Evolutionary conservation across 2,329 filamentous ascomycete species (phyloP), one percentile per base, ranked within the genome.

Genomic region (Coniella lustricola): DNA sequence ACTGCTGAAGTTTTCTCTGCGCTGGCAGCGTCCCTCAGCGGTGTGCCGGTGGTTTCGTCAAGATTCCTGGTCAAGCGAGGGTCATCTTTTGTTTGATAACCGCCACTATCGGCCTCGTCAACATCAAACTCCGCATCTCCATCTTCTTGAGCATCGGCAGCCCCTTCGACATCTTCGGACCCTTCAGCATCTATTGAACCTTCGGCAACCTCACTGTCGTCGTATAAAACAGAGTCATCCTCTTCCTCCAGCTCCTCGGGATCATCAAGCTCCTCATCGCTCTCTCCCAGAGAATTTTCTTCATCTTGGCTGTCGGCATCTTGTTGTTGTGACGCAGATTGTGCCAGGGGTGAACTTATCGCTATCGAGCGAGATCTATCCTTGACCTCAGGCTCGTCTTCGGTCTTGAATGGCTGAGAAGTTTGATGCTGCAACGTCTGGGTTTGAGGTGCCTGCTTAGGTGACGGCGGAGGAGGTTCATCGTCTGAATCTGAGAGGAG

Each of bases 401-500:
- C 25, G 10, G 25, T n/a, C 18, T 50, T 29, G 38, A 25, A 36
- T 25, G 41, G 34, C 17, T 46, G 20, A 7, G 37, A 37, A 35
- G 38, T 20, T 17, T 50, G 39, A 10, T 34, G 35, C 17, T 22
- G 51, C 22, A 18, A 22, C 17, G 43, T n/a, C 17, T 44, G 40
- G 14, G 7, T 47, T 20, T 31, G 41, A 29, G 37, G 36, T 9
- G 41, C 39, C 16, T 42, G 33, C 12, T 29, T 18, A 29, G 33
- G 44, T 32, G 40, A 36, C 10, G 39, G 39, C n/a, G 50, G 49
- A 9, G 58, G 42, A n/a, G 56, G 56, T 9, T 69, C 62, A 38
- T 67, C 64, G 29, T 74, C 71, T 2, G 68, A 71, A 49, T 75
- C 70, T 0, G 72, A 74, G 3, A 75, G 59, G 9, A 76, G 56